These are phyloP conservation scores for Fragaria iinumae DNA, from an alignment of 306 rosid genomes.

Conservation along the genomic window DNA sequence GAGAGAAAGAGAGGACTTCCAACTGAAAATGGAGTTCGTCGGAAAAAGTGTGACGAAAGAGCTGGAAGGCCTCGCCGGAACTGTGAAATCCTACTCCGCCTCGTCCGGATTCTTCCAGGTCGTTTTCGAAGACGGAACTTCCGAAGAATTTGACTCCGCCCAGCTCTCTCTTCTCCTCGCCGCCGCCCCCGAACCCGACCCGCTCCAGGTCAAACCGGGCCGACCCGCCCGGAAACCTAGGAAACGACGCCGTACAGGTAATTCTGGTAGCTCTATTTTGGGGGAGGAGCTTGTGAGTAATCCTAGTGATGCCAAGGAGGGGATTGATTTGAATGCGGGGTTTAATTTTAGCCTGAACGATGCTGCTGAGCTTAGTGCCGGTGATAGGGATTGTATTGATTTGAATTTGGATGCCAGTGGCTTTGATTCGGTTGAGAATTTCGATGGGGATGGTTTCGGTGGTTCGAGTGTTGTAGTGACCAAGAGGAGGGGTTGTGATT, in stretches of 20 bases:
- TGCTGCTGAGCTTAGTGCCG: conserved; percentile 22
- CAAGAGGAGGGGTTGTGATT: conserved; percentile 47
- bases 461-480: conserved; percentile 34
- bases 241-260: conserved; percentile 54
- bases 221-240: conserved; percentile 63
- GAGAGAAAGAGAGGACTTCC: conserved; percentile 13
- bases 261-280: conserved; percentile 30
- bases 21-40: conserved; percentile 57
- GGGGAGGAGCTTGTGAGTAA: background rate
- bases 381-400: conserved; percentile 53
- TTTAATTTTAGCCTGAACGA: conserved; percentile 28
- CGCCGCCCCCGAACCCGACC: conserved; percentile 24
- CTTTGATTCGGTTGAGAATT: conserved; percentile 48
- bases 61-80: conserved; percentile 57
- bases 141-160: conserved; percentile 55
- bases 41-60: conserved; percentile 64
- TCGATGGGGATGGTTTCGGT: conserved; percentile 20
- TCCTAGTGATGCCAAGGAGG: background rate
- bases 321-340: conserved; percentile 53
- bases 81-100: conserved; percentile 68
- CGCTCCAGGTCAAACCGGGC: conserved; percentile 18
- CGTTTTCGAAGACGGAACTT: conserved; percentile 58
- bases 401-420: conserved; percentile 68
- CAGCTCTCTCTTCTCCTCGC: conserved; percentile 46
- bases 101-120: conserved; percentile 61